Conservation (phyloP, 2,329 filamentous ascomycete species). For the Trichoderma arundinaceum region DNA sequence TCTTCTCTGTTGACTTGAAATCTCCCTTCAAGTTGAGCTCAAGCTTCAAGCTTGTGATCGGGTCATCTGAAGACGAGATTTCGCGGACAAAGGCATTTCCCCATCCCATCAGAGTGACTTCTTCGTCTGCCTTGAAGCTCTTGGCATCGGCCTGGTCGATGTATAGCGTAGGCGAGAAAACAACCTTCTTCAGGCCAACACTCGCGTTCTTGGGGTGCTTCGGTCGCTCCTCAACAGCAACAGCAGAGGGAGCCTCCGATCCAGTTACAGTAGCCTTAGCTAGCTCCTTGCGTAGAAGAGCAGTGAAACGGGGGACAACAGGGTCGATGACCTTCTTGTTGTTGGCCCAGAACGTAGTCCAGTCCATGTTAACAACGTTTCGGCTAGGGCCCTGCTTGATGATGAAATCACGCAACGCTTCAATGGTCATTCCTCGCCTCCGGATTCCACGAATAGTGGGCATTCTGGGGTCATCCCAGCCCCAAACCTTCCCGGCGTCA, state of each 20-base stretch:
- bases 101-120: conserved; percentile 97
- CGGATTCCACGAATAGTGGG: conserved; percentile 81
- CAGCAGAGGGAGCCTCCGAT: conserved; percentile 66
- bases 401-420: conserved; percentile 82
- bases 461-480: conserved; percentile 88
- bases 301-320: conserved; percentile 74
- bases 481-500: conserved; percentile 75
- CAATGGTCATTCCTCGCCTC: conserved; percentile 77
- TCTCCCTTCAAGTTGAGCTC: conserved; percentile 93
- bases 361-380: conserved; percentile 84
- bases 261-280: conserved; percentile 75
- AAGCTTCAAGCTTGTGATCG: conserved; percentile 73
- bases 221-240: conserved; percentile 75
- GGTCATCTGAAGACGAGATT: conserved; percentile 57
- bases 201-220: conserved; percentile 89
- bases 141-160: conserved; percentile 88
- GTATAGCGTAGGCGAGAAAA: conserved; percentile 74
- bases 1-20: conserved; percentile 94
- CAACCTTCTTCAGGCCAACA: conserved; percentile 84
- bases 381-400: conserved; percentile 82
- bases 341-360: conserved; percentile 73
- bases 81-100: conserved; percentile 83
- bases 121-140: conserved; percentile 81
- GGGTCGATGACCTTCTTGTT: conserved; percentile 88
- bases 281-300: conserved; percentile 70